phyloP scores from a whole-genome alignment of 257 asterid genomes.

The Solanum ossicruentum region DNA sequence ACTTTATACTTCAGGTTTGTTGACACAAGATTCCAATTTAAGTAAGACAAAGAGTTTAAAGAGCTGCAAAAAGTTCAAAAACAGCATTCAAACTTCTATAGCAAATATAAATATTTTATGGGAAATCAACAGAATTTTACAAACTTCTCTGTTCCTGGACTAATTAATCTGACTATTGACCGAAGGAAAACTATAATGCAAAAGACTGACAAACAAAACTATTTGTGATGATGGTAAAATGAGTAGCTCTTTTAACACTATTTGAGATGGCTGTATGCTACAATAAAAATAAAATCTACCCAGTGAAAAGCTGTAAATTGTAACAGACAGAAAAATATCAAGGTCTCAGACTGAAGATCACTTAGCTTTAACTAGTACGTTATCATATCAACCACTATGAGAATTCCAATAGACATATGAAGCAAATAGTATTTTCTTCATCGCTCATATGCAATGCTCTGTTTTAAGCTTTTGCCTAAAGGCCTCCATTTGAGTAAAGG shows the following conservation, averaged over 20 bases:
- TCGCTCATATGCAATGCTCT: neutral
- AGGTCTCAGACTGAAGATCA: neutral
- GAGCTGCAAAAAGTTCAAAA: neutral
- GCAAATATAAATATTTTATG: neutral
- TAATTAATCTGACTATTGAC: neutral
- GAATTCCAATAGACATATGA: neutral
- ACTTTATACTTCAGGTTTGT: neutral
- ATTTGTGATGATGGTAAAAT: neutral
- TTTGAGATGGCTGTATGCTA: neutral
- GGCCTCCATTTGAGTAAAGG: neutral
- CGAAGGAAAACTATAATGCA: neutral
- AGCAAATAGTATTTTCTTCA: neutral
- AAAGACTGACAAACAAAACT: neutral
- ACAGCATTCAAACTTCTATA: neutral
- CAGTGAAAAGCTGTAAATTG: neutral
- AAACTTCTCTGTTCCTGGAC: neutral
- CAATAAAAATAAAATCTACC: neutral
- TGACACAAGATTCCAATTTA: neutral
- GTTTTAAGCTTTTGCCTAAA: neutral
- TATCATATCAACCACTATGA: neutral
- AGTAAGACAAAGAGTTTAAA: neutral
- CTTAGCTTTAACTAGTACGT: neutral
- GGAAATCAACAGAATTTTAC: neutral
- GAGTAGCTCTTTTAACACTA: neutral
- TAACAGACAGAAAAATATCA: neutral